Percentiles rank a stretch among this genome's conserved stretches.
Evolutionary conservation across 83 land plant genomes (phyloP).

Genomic region (Larix sibirica): DNA sequence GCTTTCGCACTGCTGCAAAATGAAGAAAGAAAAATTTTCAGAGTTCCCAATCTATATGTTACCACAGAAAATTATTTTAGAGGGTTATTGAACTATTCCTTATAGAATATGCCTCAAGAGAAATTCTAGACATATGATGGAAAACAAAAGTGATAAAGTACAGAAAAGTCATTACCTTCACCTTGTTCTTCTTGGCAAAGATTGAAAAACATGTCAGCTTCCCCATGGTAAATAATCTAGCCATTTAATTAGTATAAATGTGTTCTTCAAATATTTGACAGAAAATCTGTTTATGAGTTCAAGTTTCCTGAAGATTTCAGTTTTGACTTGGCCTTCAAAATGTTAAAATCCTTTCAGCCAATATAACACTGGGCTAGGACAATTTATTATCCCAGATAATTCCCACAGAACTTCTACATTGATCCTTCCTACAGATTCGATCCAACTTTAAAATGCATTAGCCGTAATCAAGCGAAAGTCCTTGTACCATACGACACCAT

Average conservation of each 20-base stretch:
- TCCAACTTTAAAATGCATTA: slow-evolving; percentile 26
- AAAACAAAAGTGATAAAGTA: background rate
- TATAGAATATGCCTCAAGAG: no score
- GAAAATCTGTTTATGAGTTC: slow-evolving; percentile 5
- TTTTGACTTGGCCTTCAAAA: slow-evolving; percentile 14
- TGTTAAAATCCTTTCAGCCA: background rate
- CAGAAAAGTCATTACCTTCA: background rate
- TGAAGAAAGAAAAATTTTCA: background rate
- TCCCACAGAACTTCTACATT: slow-evolving; percentile 6
- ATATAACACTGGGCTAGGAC: slow-evolving; percentile 3
- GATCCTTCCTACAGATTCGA: background rate
- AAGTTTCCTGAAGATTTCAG: slow-evolving; percentile 1
- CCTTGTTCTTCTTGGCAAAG: slow-evolving; percentile 12
- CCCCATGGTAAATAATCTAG: slow-evolving; percentile 14
- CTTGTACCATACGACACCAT: slow-evolving; percentile 24
- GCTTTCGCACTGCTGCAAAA: background rate
- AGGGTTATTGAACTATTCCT: no score
- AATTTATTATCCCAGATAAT: background rate
- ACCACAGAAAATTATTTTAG: no score
- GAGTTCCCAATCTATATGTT: background rate
- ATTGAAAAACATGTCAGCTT: slow-evolving; percentile 8
- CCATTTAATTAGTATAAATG: background rate
- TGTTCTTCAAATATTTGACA: background rate
- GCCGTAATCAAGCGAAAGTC: slow-evolving; percentile 66
- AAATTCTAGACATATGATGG: background rate